These are phyloP conservation scores for Mycena leptocephala DNA, from an alignment of 768 basidiomycete genomes.

Conservation along the genomic window DNA sequence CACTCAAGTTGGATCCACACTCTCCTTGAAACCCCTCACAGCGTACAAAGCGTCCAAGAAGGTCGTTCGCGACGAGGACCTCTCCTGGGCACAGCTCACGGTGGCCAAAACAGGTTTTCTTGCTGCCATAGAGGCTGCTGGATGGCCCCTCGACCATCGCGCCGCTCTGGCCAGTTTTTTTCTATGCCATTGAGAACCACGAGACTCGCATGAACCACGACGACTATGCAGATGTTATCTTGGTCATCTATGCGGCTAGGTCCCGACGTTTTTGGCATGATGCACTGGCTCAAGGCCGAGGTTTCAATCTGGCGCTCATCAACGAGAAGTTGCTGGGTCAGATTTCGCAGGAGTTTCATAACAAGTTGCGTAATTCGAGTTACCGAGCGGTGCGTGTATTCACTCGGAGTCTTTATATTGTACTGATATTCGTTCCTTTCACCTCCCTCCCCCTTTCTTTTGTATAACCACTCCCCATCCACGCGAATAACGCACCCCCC, in stretches of 20 bases:
- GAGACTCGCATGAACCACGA: too few species aligned
- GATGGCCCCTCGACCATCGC: conserved; percentile 23
- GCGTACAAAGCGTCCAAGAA: conserved; percentile 35
- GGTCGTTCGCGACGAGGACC: conserved; percentile 26
- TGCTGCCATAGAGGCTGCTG: background rate
- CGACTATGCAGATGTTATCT: too few species aligned
- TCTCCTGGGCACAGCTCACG: conserved; percentile 37
- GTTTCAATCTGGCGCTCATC: background rate
- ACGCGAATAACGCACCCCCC: background rate
- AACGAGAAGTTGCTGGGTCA: background rate
- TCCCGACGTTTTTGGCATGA: background rate
- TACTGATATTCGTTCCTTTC: too few species aligned
- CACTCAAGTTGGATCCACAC: conserved; percentile 4
- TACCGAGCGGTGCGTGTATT: background rate
- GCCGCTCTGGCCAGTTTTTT: conserved; percentile 23
- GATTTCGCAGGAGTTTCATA: background rate
- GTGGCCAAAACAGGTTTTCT: conserved; percentile 32
- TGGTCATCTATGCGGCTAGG: background rate
- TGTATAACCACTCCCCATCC: background rate
- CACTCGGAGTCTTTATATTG: too few species aligned
- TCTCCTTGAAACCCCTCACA: conserved; percentile 25
- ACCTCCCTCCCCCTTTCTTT: background rate
- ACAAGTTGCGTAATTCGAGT: background rate
- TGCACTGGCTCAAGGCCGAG: background rate
- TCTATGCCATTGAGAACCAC: conserved; percentile 29